A percentile compares a stretch with the other conserved stretches of the same genome.
Evolutionary conservation across 768 basidiomycete species (phyloP).

Genomic region (Termitomyces sp.): DNA sequence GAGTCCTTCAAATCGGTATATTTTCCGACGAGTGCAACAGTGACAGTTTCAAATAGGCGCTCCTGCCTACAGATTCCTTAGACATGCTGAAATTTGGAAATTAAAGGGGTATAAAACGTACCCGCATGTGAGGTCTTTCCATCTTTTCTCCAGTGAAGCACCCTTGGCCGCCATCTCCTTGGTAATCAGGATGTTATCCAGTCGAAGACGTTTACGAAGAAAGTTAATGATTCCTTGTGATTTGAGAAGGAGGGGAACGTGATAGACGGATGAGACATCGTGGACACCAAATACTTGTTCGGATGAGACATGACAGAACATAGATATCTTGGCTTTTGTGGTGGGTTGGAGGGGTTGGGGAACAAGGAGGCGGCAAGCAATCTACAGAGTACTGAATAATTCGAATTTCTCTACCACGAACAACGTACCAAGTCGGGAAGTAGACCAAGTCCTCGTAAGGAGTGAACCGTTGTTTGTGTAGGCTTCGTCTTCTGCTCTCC

Average conservation of each 20-base stretch:
- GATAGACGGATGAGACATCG: constrained; percentile 95
- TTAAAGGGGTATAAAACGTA: constrained; percentile 31
- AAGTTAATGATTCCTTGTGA: constrained; percentile 91
- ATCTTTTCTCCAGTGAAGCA: constrained; percentile 59
- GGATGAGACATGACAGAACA: constrained; percentile 95
- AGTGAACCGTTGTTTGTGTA: constrained; percentile 95
- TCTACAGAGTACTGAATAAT: constrained; percentile 40
- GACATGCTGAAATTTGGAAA: not conserved
- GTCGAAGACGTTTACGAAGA: constrained; percentile 77
- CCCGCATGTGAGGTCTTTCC: constrained; percentile 84
- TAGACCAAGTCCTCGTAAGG: constrained; percentile 86
- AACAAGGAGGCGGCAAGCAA: constrained; percentile 86
- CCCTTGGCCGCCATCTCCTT: constrained; percentile 61
- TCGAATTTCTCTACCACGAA: not conserved
- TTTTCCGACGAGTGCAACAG: constrained; percentile 92
- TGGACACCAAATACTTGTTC: constrained; percentile 94
- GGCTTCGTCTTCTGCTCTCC: constrained; percentile 99
- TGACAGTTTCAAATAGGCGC: constrained; percentile 83
- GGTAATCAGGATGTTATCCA: constrained; percentile 53
- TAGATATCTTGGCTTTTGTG: constrained; percentile 94
- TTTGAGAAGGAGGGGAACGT: constrained; percentile 88
- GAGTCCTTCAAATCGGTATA: constrained; percentile 97
- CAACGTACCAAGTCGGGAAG: constrained; percentile 81
- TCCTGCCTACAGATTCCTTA: constrained; percentile 65
- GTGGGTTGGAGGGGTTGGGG: constrained; percentile 76